These are phyloP conservation scores for Mortierella sp. DNA, from an alignment of 371 early-diverging fungal genomes.

Conservation along the genomic window DNA sequence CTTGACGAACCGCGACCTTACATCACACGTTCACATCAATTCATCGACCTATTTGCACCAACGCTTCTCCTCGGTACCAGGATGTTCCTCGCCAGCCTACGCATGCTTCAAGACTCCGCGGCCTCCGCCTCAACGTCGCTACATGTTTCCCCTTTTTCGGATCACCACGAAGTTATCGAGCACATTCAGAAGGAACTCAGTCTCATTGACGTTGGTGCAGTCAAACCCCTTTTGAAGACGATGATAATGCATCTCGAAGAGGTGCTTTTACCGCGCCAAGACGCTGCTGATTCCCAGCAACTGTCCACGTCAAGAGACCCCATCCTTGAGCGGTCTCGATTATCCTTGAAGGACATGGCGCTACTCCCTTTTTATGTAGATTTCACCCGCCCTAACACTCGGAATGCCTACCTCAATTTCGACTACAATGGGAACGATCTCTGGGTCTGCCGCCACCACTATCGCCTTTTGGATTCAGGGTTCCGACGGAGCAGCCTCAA, in stretches of 20 bases:
- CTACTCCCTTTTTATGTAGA: background rate
- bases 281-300: background rate
- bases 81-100: background rate
- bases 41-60: background rate
- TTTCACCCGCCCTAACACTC: background rate
- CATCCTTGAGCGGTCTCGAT: background rate
- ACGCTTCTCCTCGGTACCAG: background rate
- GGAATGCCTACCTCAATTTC: background rate
- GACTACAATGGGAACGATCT: background rate
- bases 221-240: background rate
- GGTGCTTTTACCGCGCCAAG: background rate
- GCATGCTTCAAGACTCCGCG: background rate
- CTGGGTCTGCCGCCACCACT: background rate
- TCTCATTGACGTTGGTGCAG: background rate
- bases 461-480: background rate
- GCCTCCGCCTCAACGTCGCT: background rate
- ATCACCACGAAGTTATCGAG: background rate
- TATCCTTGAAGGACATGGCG: background rate
- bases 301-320: background rate
- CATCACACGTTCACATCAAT: background rate
- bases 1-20: background rate
- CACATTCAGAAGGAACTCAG: background rate
- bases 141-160: background rate
- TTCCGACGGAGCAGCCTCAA: background rate
- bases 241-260: background rate